Evolutionary conservation across 495 filamentous ascomycete genomes (phyloP).

Genomic region (Neurospora discreta): DNA sequence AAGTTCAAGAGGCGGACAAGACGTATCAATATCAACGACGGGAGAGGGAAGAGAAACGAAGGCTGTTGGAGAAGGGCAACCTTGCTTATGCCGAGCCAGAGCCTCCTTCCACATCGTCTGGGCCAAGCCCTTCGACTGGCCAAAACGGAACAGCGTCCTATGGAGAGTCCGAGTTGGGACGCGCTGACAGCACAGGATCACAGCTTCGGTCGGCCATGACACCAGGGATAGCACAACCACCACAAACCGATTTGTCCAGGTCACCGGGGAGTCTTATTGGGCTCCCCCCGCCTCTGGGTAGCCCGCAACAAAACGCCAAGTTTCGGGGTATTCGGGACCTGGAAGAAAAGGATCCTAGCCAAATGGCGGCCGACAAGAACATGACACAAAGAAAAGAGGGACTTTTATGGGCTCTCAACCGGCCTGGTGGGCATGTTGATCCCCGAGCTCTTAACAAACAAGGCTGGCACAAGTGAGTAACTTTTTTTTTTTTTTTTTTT

Average conservation of each 20-base stretch:
- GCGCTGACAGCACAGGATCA: constrained; percentile 62
- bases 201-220: constrained; percentile 39
- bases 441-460: constrained; percentile 92
- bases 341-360: constrained; percentile 61
- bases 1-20: constrained; percentile 86
- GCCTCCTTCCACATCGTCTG: constrained; percentile 20
- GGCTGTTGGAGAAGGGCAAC: constrained; percentile 79
- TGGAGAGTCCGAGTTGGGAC: constrained; percentile 54
- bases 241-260: constrained; percentile 25
- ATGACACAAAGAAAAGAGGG: constrained; percentile 67
- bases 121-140: constrained; percentile 11
- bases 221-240: constrained; percentile 15
- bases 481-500: too few species aligned
- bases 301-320: constrained; percentile 48
- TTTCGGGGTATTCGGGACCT: constrained; percentile 86
- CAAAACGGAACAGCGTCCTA: constrained; percentile 32
- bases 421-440: constrained; percentile 89
- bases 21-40: constrained; percentile 89
- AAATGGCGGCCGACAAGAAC: constrained; percentile 37
- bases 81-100: constrained; percentile 71
- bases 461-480: constrained; percentile 99
- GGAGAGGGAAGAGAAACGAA: constrained; percentile 86
- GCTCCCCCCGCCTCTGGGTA: constrained; percentile 26
- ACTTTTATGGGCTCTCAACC: constrained; percentile 84
- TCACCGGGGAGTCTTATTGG: constrained; percentile 32